These are phyloP conservation scores for Capsella bursapastoris DNA, from an alignment of 345 rosid genomes.

Conservation along the genomic window DNA sequence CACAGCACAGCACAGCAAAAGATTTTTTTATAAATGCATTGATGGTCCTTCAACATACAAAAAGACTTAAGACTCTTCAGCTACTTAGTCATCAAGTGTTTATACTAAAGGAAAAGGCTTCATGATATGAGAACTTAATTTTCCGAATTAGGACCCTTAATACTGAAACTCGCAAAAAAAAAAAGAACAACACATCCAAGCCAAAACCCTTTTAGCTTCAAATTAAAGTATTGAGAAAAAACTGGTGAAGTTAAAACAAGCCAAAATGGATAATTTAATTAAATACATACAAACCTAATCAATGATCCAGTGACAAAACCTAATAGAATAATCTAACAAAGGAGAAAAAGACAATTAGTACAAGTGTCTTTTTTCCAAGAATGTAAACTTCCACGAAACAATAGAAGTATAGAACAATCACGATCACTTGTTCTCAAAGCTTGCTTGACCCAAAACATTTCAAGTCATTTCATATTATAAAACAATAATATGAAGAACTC, in stretches of 20 bases:
- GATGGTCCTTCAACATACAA: not conserved
- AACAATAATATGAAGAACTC: conserved; percentile 22
- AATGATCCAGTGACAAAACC: not conserved
- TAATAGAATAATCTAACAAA: conserved; percentile 6
- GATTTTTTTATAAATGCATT: not conserved
- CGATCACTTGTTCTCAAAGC: conserved; percentile 39
- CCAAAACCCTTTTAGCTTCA: not conserved
- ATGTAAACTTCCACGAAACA: conserved; percentile 41
- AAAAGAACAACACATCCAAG: not conserved
- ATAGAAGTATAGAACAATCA: not conserved
- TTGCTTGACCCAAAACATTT: conserved; percentile 36
- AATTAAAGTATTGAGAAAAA: conserved; percentile 11
- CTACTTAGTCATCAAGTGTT: not conserved
- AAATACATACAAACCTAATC: conserved; percentile 10
- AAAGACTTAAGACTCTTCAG: not conserved
- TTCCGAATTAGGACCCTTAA: not conserved
- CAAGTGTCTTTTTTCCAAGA: not conserved
- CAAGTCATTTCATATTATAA: conserved; percentile 35
- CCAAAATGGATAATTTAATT: conserved; percentile 4
- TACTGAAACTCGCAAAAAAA: not conserved
- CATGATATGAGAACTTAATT: not conserved
- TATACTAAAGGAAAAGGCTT: conserved; percentile 1
- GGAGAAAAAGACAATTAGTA: conserved; percentile 24
- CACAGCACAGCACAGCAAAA: not conserved
- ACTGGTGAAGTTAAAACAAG: conserved; percentile 10